Evolutionary conservation across 73 alveolate species (phyloP), one percentile per base, ranked within the genome.

Genomic region (Paramecium tetraurelia): DNA sequence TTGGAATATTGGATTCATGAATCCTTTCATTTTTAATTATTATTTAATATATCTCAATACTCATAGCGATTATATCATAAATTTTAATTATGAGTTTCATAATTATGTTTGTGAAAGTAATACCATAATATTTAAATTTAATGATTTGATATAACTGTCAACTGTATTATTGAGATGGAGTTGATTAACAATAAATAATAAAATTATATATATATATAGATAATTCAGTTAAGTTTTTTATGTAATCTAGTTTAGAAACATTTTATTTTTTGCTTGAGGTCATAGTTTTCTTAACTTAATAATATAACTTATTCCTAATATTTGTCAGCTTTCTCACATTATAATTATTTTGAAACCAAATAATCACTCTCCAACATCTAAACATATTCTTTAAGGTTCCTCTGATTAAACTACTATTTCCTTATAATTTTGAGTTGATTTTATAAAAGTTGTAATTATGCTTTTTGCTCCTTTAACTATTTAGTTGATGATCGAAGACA

Each of bases 291-390:
- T 63, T 33, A 14, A 63, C 84, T 63, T 63, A 63, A 63, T 14
- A 12, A 63, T 12, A 63, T 63, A 27, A 63, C 84, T 63, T 63
- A 63, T 63, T 63, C 84, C 7, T 63, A 63, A 33, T 63, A 63
- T 63, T 14, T 27, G 29, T 63, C 84, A 63, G 53, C 84, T 24
- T 72, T 72, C 36, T 72, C 86, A 11, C 58, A 33, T 40, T 12
- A 36, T 72, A 72, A 72, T 36, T 33, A 36, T 72, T 72, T 72
- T 40, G 86, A 72, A 31, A 72, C 68, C 63, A 72, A 72, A 40
- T n/a, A 72, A 72, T 40, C 59, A 36, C 59, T 72, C 18, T 72
- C 86, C 14, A 72, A 38, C 21, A 12, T 40, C 35, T 72, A 35
- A 35, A 72, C 18, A 72, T 72, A 72, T 18, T 72, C 86, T 33